A percentile compares a stretch with the other conserved stretches of the same genome.
phyloP scores from a whole-genome alignment of 768 basidiomycete genomes.

The Calvatia gigantea region DNA sequence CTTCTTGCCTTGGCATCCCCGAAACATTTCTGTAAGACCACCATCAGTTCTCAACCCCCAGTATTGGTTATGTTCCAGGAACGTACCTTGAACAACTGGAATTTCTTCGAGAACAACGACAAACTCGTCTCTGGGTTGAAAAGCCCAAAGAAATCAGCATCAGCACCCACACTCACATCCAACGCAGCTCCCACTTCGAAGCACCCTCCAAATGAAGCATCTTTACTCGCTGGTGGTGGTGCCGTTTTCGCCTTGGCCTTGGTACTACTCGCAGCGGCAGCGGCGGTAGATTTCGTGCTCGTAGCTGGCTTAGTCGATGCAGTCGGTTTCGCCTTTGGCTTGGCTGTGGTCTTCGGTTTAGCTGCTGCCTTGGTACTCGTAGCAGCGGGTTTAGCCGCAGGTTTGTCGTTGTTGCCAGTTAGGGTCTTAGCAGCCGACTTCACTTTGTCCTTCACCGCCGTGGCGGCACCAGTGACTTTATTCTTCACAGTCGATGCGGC shows the following conservation, averaged over 20 bases:
- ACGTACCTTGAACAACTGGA: slow-evolving; percentile 34
- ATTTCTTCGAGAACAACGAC: slow-evolving; percentile 32
- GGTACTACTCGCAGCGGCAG: too few relatives aligned
- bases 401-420: not conserved
- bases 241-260: not conserved
- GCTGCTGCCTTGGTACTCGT: not conserved
- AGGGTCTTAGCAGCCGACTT: not conserved
- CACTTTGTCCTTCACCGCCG: not conserved
- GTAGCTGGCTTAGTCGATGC: not conserved
- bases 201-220: slow-evolving; percentile 25
- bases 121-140: slow-evolving; percentile 31
- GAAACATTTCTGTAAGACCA: slow-evolving; percentile 16
- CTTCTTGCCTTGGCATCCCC: slow-evolving; percentile 1
- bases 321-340: not conserved
- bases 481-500: not conserved
- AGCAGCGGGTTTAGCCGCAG: not conserved
- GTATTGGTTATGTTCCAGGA: not conserved
- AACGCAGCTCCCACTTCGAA: slow-evolving; percentile 30
- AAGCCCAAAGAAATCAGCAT: slow-evolving; percentile 35
- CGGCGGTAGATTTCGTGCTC: not conserved
- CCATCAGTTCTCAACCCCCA: not conserved
- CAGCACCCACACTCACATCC: slow-evolving; percentile 36
- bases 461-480: not conserved
- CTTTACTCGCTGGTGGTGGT: not conserved
- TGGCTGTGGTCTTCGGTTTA: not conserved